Conservation (phyloP, 225 moss, liverwort and hornwort species). For the Asterella californica region DNA sequence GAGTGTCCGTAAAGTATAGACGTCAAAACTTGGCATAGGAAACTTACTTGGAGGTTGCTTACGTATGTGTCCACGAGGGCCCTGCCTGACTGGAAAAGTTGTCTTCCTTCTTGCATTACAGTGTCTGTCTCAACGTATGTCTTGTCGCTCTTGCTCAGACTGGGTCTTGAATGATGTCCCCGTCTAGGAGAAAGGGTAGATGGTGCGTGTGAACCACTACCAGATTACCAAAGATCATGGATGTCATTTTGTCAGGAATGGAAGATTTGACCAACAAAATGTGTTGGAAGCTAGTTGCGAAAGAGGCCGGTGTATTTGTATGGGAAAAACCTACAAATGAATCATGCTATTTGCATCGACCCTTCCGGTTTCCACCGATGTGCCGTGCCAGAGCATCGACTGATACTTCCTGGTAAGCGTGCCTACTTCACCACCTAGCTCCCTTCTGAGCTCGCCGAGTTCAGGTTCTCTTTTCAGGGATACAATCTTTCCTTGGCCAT, state of each 20-base stretch:
- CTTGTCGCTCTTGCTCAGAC: not conserved
- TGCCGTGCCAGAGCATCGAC: slow-evolving; percentile 19
- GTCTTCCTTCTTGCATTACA: too few species aligned
- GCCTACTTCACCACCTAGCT: not conserved
- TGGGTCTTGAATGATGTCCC: not conserved
- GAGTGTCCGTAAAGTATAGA: too few species aligned
- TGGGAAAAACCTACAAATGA: slow-evolving; percentile 41
- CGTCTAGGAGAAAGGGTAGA: too few species aligned
- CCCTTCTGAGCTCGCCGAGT: not conserved
- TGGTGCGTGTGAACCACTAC: too few species aligned
- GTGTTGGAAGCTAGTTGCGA: slow-evolving; percentile 33
- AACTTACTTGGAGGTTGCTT: too few species aligned
- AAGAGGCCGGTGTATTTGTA: slow-evolving; percentile 15
- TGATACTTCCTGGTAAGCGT: slow-evolving; percentile 27
- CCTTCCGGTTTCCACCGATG: slow-evolving; percentile 7
- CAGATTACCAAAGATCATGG: not conserved
- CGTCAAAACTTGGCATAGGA: too few species aligned
- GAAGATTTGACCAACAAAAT: slow-evolving; percentile 22
- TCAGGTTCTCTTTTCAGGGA: too few species aligned
- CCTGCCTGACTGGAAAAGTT: too few species aligned
- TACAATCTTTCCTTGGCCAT: not conserved
- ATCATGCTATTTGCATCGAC: slow-evolving; percentile 20
- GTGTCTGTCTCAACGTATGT: too few species aligned
- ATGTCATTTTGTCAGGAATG: slow-evolving; percentile 25
- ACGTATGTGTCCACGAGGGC: too few species aligned